A percentile compares a stretch with the other conserved stretches of the same genome.
Evolutionary conservation across 2,329 filamentous ascomycete genomes (phyloP).

Genomic region (Aspergillus sp.): DNA sequence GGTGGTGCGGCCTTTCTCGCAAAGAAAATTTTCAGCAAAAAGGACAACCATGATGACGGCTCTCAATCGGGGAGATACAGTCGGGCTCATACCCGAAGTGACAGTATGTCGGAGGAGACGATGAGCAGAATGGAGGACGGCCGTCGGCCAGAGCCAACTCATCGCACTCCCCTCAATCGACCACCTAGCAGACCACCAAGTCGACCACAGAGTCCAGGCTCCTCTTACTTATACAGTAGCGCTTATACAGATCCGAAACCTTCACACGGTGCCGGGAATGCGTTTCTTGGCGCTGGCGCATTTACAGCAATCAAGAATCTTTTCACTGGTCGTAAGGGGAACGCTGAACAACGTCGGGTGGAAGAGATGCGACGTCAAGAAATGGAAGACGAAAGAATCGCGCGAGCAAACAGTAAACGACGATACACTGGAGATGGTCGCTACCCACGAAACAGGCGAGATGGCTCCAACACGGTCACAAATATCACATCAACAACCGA

Average conservation of each 20-base stretch:
- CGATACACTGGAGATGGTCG: constrained; percentile 53
- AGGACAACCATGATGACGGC: constrained; percentile 47
- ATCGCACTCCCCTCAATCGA: constrained; percentile 24
- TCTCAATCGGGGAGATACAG: constrained; percentile 46
- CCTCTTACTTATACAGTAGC: constrained; percentile 30
- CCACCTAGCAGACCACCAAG: constrained; percentile 26
- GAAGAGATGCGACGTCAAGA: constrained; percentile 45
- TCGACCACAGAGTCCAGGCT: constrained; percentile 27
- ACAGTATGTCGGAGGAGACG: constrained; percentile 34
- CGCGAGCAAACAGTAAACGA: constrained; percentile 48
- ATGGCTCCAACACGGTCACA: constrained; percentile 28
- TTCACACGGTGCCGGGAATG: constrained; percentile 49
- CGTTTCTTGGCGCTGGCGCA: constrained; percentile 60
- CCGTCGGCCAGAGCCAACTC: constrained; percentile 40
- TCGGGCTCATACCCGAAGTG: constrained; percentile 42
- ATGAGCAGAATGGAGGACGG: constrained; percentile 45
- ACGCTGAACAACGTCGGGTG: constrained; percentile 53
- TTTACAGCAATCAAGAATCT: constrained; percentile 51
- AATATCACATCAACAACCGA: constrained; percentile 30
- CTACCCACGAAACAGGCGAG: constrained; percentile 24
- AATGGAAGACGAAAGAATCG: constrained; percentile 45
- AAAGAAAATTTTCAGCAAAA: constrained; percentile 51
- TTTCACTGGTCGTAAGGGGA: constrained; percentile 51
- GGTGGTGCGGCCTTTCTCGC: constrained; percentile 56
- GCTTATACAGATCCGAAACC: constrained; percentile 35